Evolutionary conservation across 176 grass and related monocot species (phyloP).

Genomic region (Thinopyrum elongatum): DNA sequence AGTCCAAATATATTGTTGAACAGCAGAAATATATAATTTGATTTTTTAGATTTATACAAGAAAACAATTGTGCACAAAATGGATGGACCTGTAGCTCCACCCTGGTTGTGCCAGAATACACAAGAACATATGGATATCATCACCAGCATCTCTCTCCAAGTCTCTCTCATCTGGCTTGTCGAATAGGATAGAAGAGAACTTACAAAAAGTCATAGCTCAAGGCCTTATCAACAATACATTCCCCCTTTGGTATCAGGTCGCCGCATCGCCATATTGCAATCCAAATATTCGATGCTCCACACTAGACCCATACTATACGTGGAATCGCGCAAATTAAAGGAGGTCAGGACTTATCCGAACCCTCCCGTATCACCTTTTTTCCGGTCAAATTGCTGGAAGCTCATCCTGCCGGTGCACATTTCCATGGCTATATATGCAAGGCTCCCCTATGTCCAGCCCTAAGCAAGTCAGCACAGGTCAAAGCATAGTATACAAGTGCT

Average conservation of each 20-base stretch:
- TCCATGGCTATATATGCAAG: not conserved
- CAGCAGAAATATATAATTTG: not conserved
- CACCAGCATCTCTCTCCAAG: not conserved
- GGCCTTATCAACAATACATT: constrained; percentile 32
- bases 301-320: not conserved
- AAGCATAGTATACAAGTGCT: too few species aligned
- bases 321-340: not conserved
- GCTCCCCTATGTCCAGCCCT: not conserved
- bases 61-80: too few species aligned
- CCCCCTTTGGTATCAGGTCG: constrained; percentile 20
- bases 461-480: not conserved
- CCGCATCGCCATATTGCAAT: constrained; percentile 1
- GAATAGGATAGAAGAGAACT: constrained; percentile 20
- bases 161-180: constrained; percentile 38
- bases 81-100: too few species aligned
- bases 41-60: not conserved
- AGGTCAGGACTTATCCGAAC: not conserved
- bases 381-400: not conserved
- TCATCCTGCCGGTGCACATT: not conserved
- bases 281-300: constrained; percentile 39
- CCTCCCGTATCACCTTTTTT: not conserved
- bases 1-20: not conserved
- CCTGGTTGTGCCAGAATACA: not conserved
- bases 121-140: not conserved
- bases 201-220: constrained; percentile 7